Evolutionary conservation across 208 protist genomes (phyloP).

Genomic region (Porcisia deanei): DNA sequence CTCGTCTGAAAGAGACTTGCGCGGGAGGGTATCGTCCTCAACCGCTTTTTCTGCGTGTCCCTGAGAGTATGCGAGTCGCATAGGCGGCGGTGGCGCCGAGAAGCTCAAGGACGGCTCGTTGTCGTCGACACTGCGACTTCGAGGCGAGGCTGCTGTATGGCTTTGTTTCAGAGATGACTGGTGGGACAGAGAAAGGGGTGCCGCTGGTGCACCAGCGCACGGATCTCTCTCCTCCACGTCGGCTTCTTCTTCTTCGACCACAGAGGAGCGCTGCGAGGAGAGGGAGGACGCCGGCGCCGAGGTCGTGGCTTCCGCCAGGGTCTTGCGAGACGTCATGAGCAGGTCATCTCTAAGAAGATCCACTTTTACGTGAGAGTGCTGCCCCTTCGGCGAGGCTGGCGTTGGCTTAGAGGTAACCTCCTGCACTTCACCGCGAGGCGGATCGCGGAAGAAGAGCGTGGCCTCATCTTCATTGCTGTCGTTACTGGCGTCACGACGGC

Average conservation of each 20-base stretch:
- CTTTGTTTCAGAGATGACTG: neutral
- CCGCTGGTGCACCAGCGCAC: neutral
- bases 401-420: slow-evolving; percentile 4
- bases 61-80: neutral
- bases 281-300: neutral
- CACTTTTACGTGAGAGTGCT: slow-evolving; percentile 12
- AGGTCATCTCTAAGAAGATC: slow-evolving; percentile 23
- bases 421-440: slow-evolving; percentile 16
- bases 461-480: slow-evolving; percentile 20
- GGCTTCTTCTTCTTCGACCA: slow-evolving; percentile 12
- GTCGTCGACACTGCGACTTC: slow-evolving; percentile 9
- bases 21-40: neutral
- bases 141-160: neutral
- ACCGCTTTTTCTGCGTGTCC: neutral
- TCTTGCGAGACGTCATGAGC: slow-evolving; percentile 15
- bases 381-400: neutral
- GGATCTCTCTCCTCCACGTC: slow-evolving; percentile 6
- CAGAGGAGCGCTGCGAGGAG: neutral
- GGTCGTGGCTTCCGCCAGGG: neutral
- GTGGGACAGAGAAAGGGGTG: slow-evolving; percentile 1
- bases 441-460: slow-evolving; percentile 25
- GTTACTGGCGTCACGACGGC: slow-evolving; percentile 6
- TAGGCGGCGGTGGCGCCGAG: slow-evolving; percentile 7
- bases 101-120: slow-evolving; percentile 50
- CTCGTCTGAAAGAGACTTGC: neutral